Conservation (phyloP, 306 rosid species). For the Delonix regia region DNA sequence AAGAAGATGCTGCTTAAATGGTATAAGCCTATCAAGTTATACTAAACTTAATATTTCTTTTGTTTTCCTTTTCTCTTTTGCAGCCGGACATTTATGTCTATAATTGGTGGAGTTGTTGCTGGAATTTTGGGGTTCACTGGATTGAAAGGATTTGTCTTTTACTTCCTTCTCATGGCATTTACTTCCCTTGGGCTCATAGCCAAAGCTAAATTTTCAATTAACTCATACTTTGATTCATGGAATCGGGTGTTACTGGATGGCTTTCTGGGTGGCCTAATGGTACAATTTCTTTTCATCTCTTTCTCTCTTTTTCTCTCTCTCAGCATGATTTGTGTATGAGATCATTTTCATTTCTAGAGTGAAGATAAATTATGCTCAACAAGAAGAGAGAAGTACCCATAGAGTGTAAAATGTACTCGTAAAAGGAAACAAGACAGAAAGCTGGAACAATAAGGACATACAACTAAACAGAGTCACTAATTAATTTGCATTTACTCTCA, state of each 20-base stretch:
- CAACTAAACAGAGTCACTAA: not conserved
- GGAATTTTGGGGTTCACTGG: conserved; percentile 91
- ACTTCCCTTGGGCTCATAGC: conserved; percentile 71
- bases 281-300: conserved; percentile 42
- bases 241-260: conserved; percentile 74
- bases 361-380: conserved; percentile 14
- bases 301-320: conserved; percentile 33
- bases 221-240: conserved; percentile 72
- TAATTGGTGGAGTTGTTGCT: conserved; percentile 92
- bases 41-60: not conserved
- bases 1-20: conserved; percentile 1
- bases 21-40: conserved; percentile 3
- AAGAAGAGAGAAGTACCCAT: conserved; percentile 4
- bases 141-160: conserved; percentile 77
- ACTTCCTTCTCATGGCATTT: conserved; percentile 78
- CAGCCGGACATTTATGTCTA: conserved; percentile 97
- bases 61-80: conserved; percentile 38
- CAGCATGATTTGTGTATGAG: conserved; percentile 11
- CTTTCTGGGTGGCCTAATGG: conserved; percentile 78
- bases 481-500: not conserved
- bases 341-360: not conserved
- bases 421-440: not conserved
- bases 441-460: not conserved
- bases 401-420: conserved; percentile 4
- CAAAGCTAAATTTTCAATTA: conserved; percentile 68